Base-by-base conservation (phyloP, 2,329 filamentous ascomycete species). In the Epichloe sp. region DNA sequence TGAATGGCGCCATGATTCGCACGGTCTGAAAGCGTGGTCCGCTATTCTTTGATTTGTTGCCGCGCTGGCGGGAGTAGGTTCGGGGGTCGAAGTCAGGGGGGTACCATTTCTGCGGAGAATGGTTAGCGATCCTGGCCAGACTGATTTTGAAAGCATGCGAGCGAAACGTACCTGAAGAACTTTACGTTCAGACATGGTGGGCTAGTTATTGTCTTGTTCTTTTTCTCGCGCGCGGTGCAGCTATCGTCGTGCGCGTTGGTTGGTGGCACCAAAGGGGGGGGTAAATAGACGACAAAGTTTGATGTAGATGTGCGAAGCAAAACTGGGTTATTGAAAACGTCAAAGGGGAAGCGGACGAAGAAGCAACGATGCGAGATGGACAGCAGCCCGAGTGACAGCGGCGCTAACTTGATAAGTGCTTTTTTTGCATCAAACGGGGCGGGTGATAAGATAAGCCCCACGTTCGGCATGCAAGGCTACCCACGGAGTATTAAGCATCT, bases 51-150 rank as follows among this genome's bases (percentile, higher is more conserved):
- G 52, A 48, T 65, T 90, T 90, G 8, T 82, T 79, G 31, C 73
- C 83, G 57, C 79, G 80, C 55, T 80, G 82, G 17, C 87, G 82
- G 77, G 77, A 76, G 68, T 97, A 79, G 61, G 86, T 83, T 26
- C 82, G 82, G 12, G 91, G 91, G 68, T 98, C 93, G 68, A 97
- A 98, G 66, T 97, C 88, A 73, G 68, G 86, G 79, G 80, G 79
- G 79, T 77, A 82, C 66, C 79, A 80, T 64, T 80, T 79, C 56
- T 71, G 15, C 26, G 26, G 8, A 31, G 26, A 8, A 31, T 11
- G 8, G 26, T 31, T 31, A 11, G 26, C 26, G 26, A 31, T 31
- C 26, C 17, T 35, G 23, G 11, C 10, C 19, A 31, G 23, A n/a
- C 17, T 40, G 15, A 43, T 1, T 23, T 23, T 15, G 12, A 14